Percentiles rank a stretch among this genome's conserved stretches.
Evolutionary conservation across 1,284 basidiomycete species (phyloP).

Genomic region (Tylopilus sp.): DNA sequence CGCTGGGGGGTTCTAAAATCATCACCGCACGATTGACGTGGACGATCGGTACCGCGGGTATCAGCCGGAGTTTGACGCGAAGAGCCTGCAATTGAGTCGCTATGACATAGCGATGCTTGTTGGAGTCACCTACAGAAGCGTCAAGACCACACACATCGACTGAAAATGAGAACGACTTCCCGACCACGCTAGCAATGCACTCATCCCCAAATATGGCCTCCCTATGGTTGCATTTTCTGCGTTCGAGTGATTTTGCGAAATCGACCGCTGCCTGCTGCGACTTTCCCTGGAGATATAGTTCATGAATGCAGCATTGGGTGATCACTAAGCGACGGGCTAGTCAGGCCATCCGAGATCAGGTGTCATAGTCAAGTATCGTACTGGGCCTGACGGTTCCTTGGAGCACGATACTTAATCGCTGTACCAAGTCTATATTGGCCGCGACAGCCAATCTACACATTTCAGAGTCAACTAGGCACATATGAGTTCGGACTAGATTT

Average conservation of each 20-base stretch:
- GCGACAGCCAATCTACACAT: slow-evolving; percentile 70
- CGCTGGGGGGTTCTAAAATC: slow-evolving; percentile 83
- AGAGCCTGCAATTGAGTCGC: slow-evolving; percentile 74
- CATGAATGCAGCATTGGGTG: slow-evolving; percentile 91
- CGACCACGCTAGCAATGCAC: slow-evolving; percentile 80
- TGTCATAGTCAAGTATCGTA: slow-evolving; percentile 42
- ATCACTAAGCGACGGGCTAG: slow-evolving; percentile 70
- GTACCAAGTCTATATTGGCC: slow-evolving; percentile 68
- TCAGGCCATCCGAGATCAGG: slow-evolving; percentile 24
- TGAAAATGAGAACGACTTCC: slow-evolving; percentile 42
- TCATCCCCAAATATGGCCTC: slow-evolving; percentile 76
- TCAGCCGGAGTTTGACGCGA: slow-evolving; percentile 55
- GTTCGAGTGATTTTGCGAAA: slow-evolving; percentile 88
- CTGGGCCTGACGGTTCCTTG: slow-evolving; percentile 87
- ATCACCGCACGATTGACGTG: slow-evolving; percentile 88
- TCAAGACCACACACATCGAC: slow-evolving; percentile 14
- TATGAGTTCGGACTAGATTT: slow-evolving; percentile 17
- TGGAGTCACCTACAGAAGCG: slow-evolving; percentile 59
- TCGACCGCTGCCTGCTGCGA: slow-evolving; percentile 70
- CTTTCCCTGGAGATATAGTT: slow-evolving; percentile 78
- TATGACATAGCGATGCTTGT: slow-evolving; percentile 87
- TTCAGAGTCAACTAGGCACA: slow-evolving; percentile 70
- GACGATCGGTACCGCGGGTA: slow-evolving; percentile 81
- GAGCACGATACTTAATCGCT: slow-evolving; percentile 68
- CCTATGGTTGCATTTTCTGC: slow-evolving; percentile 90